Evolutionary conservation across 257 asterid genomes (phyloP), one percentile per base, ranked within the genome.

Genomic region (Galeopsis tetrahit): DNA sequence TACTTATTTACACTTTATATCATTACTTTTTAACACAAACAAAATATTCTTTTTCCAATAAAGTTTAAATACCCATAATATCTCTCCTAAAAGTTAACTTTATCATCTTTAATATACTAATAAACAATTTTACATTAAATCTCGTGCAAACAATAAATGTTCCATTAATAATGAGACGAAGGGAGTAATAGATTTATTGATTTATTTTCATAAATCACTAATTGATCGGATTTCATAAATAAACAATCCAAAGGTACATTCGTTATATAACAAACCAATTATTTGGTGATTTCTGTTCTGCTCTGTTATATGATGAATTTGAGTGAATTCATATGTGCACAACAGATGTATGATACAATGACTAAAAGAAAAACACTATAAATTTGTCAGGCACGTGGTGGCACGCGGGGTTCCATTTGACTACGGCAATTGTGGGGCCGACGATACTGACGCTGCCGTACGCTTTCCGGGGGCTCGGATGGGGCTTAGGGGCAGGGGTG

Each of bases 401-500:
- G 96, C 99, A 94, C 73, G 99, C 99, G 3, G 99, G 98, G 28
- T 94, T 77, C 69, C 99, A 94, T 74, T 75, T 94, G 78, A 87
- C 96, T 67, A 94, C 99, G 78, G 99, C 99, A 66, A 94, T 94
- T 8, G 99, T 94, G 77, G 99, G 99, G 2, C 98, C 99, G 66
- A 87, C 95, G 7, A 79, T 91, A 60, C 84, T 91, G 67, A 91
- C 97, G 58, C 74, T 94, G 86, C 99, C 98, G 32, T 94, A 87
- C 77, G 94, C 87, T 0, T 94, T 94, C 84, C 85, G 97, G 62
- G 99, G 99, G 5, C 78, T 94, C 4, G 99, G 99, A 17, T 94
- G 99, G 99, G 82, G 79, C 31, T 21, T 79, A 44, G 99, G 98
- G 3, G 68, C 28, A 21, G 28, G 28, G 28, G 28, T 21, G 28